These are phyloP conservation scores for Selaginella moellendorffii DNA, from an alignment of 75 land plant genomes.

Conservation along the genomic window DNA sequence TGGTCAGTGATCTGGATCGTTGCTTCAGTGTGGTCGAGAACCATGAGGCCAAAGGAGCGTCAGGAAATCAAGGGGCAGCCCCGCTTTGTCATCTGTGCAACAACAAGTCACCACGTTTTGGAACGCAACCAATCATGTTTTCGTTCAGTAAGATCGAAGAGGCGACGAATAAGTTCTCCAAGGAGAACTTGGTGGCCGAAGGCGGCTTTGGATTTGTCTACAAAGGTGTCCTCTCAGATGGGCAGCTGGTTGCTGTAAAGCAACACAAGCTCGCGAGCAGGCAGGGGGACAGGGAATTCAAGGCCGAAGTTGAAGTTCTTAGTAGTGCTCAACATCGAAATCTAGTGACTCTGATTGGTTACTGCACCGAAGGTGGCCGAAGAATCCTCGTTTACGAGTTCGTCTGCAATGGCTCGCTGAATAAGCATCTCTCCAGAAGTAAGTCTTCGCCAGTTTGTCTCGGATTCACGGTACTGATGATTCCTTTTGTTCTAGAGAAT, in stretches of 20 bases:
- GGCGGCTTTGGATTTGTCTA: constrained; percentile 63
- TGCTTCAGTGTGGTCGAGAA: background rate
- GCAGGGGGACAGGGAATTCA: constrained; percentile 83
- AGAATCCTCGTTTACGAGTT: constrained; percentile 57
- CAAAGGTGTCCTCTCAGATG: constrained; percentile 46
- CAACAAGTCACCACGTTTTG: background rate
- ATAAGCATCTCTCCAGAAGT: constrained; percentile 39
- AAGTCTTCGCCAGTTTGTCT: background rate
- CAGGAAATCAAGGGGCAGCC: background rate
- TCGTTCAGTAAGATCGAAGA: background rate
- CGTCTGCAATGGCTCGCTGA: constrained; percentile 61
- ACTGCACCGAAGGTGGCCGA: constrained; percentile 45
- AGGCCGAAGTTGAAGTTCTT: constrained; percentile 56
- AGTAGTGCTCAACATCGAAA: constrained; percentile 96
- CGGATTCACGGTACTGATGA: constrained; percentile 7
- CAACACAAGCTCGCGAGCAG: constrained; percentile 73
- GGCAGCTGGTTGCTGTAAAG: constrained; percentile 61
- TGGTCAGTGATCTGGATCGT: background rate
- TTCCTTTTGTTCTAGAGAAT: background rate
- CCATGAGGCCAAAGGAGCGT: background rate
- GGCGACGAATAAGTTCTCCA: background rate
- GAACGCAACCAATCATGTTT: background rate
- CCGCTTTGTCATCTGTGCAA: background rate
- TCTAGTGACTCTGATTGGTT: constrained; percentile 85
- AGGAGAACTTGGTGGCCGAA: constrained; percentile 33